Percentiles rank a stretch among this genome's conserved stretches.
Evolutionary conservation across 2,329 filamentous ascomycete species (phyloP).

Genomic region (Huntiella moniliformis): DNA sequence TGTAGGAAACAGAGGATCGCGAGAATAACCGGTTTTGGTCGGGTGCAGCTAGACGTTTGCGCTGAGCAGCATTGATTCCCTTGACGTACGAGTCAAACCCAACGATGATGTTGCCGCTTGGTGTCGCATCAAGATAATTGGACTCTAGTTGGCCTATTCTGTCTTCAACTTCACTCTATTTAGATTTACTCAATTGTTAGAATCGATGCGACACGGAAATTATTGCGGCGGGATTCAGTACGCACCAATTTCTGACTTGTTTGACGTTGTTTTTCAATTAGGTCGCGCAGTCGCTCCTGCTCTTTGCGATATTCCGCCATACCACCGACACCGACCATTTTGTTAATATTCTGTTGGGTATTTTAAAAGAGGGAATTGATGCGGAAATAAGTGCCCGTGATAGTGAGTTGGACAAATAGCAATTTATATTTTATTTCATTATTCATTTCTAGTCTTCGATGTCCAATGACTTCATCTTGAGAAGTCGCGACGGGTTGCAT

Average conservation of each 20-base stretch:
- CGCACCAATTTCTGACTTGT: conserved; percentile 22
- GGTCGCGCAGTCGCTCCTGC: conserved; percentile 27
- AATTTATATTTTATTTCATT: too few relatives aligned
- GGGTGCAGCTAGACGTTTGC: conserved; percentile 43
- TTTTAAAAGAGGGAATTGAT: too few relatives aligned
- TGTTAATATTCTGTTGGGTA: background rate
- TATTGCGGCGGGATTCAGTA: background rate
- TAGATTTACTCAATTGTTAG: background rate
- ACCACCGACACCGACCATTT: conserved; percentile 14
- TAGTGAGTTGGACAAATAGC: too few relatives aligned
- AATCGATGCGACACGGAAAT: background rate
- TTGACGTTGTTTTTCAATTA: conserved; percentile 25
- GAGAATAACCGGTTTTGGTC: conserved; percentile 62
- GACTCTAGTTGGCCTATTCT: conserved; percentile 69
- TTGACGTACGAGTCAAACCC: conserved; percentile 99
- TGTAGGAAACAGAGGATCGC: conserved; percentile 43
- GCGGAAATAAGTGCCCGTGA: too few relatives aligned
- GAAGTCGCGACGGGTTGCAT: too few relatives aligned
- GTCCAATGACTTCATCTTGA: too few relatives aligned
- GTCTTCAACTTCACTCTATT: conserved; percentile 41
- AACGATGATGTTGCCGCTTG: conserved; percentile 83
- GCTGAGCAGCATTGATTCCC: conserved; percentile 44
- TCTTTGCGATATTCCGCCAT: conserved; percentile 31
- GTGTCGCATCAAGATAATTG: conserved; percentile 78
- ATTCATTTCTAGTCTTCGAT: too few relatives aligned